Conservation (phyloP, 2,329 filamentous ascomycete genomes). For the Graphilbum sp. region DNA sequence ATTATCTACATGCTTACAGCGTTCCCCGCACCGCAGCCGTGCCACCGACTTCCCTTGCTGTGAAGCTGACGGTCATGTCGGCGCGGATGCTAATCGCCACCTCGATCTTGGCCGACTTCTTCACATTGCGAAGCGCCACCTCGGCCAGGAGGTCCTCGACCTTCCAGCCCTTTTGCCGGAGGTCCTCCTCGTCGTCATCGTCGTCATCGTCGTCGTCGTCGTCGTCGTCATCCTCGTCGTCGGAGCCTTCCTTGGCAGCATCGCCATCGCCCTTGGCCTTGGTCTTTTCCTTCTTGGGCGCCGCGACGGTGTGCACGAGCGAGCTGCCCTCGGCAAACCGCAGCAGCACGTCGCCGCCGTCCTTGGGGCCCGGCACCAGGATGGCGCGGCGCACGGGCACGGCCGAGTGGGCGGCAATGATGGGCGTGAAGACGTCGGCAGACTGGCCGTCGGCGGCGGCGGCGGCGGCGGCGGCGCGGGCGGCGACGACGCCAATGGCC, state of each 20-base stretch:
- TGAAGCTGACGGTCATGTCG: conserved; percentile 65
- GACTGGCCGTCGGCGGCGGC: conserved; percentile 41
- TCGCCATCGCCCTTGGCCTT: conserved; percentile 49
- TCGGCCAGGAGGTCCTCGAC: conserved; percentile 69
- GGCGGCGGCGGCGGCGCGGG: conserved; percentile 37
- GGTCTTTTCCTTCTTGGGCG: conserved; percentile 64
- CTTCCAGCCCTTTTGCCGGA: conserved; percentile 86
- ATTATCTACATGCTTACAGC: too few relatives aligned
- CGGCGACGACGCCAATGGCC: conserved; percentile 71
- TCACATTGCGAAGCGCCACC: conserved; percentile 65
- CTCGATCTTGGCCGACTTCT: conserved; percentile 84
- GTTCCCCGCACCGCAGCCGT: conserved; percentile 65
- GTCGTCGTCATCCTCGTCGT: conserved; percentile 46
- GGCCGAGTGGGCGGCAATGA: conserved; percentile 75
- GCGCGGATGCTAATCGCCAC: conserved; percentile 76
- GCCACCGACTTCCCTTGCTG: conserved; percentile 70
- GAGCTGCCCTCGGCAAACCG: conserved; percentile 76
- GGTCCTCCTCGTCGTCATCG: conserved; percentile 71
- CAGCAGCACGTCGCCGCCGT: conserved; percentile 75
- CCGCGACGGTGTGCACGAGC: conserved; percentile 55
- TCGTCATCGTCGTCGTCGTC: conserved; percentile 46
- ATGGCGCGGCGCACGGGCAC: conserved; percentile 76
- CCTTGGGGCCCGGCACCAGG: conserved; percentile 58
- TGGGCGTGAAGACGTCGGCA: conserved; percentile 58
- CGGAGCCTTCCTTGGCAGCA: conserved; percentile 41